Evolutionary conservation across 2,329 filamentous ascomycete genomes (phyloP).

Genomic region (Monosporascus ibericus): DNA sequence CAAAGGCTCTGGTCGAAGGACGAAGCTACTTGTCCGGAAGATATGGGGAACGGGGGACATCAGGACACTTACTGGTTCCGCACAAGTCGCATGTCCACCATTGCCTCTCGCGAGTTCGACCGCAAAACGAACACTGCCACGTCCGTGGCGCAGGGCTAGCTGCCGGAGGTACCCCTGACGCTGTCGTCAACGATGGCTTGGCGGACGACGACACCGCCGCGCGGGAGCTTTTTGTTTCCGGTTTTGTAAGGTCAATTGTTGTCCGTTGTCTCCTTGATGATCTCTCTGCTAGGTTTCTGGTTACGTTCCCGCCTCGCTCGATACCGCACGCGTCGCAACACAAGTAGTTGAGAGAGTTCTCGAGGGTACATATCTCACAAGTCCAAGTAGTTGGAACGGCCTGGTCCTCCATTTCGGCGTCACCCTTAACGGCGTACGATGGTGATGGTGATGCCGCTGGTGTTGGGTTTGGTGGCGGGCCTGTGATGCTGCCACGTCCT

Average conservation of each 20-base stretch:
- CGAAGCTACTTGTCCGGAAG: no score
- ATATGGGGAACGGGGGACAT: neutral
- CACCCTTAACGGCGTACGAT: neutral
- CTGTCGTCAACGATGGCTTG: constrained; percentile 4
- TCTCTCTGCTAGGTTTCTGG: constrained; percentile 10
- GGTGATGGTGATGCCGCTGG: neutral
- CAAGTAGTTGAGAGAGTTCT: constrained; percentile 44
- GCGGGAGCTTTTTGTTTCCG: constrained; percentile 3
- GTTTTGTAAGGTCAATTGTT: constrained; percentile 17
- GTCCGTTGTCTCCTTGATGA: constrained; percentile 15
- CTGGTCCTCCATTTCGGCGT: neutral
- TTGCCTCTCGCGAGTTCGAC: constrained; percentile 40
- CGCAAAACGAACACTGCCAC: constrained; percentile 46
- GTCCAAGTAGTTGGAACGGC: constrained; percentile 36
- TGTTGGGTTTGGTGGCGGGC: constrained; percentile 2
- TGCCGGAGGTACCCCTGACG: constrained; percentile 7
- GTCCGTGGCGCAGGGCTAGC: constrained; percentile 8
- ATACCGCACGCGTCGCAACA: constrained; percentile 52
- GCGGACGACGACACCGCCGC: neutral
- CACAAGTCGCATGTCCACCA: constrained; percentile 50
- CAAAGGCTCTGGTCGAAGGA: no score
- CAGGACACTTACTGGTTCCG: constrained; percentile 42
- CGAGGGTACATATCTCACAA: constrained; percentile 50
- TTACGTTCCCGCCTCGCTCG: constrained; percentile 31
- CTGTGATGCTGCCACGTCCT: constrained; percentile 19